Evolutionary conservation across 2,329 filamentous ascomycete genomes (phyloP).

Genomic region (Fusarium duplospermum): DNA sequence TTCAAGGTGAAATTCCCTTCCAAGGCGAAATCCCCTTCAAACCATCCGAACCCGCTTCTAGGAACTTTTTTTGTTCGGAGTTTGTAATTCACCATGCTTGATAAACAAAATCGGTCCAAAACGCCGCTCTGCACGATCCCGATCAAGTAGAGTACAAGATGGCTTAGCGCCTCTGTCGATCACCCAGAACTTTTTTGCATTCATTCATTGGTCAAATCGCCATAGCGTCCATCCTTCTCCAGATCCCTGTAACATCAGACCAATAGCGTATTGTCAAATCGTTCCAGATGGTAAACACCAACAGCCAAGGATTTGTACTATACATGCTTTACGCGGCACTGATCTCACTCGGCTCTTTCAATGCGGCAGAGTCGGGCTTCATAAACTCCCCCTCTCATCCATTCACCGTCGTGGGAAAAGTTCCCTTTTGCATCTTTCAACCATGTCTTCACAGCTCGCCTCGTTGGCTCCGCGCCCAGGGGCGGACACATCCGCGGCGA

Average conservation of each 20-base stretch:
- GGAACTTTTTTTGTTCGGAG: neutral
- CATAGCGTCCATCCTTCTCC: no score
- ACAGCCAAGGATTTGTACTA: neutral
- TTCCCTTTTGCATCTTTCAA: neutral
- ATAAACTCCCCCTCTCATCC: neutral
- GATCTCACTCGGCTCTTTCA: neutral
- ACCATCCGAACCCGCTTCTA: neutral
- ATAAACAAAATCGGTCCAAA: neutral
- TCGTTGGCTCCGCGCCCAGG: conserved; percentile 1
- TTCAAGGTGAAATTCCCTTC: no score
- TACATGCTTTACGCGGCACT: neutral
- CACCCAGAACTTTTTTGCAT: neutral
- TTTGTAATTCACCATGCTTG: neutral
- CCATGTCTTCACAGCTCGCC: neutral
- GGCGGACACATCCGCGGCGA: no score
- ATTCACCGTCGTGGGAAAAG: neutral
- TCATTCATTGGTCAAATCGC: neutral
- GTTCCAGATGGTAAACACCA: neutral
- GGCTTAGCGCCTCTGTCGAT: neutral
- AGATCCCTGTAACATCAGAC: neutral
- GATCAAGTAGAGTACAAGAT: neutral
- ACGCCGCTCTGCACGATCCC: neutral
- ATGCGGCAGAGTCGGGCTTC: neutral
- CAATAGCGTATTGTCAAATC: conserved; percentile 8
- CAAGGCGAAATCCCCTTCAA: neutral